Percentiles rank a stretch among this genome's conserved stretches.
phyloP scores from a whole-genome alignment of 139 green algal genomes.

The Chlorella sp. region DNA sequence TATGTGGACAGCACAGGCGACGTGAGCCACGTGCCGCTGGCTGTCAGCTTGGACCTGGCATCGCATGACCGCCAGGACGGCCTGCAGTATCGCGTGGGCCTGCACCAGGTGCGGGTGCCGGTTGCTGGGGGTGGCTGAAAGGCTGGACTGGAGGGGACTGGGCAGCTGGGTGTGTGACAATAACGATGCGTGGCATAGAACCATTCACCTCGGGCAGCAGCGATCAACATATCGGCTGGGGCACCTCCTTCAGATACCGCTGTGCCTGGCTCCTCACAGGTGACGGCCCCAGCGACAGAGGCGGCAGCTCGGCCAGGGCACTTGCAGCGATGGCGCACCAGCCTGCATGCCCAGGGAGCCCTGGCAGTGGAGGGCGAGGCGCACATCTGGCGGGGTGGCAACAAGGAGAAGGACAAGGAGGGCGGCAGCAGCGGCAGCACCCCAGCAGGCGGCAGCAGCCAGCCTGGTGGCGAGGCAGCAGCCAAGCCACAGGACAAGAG shows the following conservation, averaged over 20 bases:
- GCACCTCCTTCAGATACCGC: background rate
- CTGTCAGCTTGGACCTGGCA: constrained; percentile 52
- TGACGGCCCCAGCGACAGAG: constrained; percentile 14
- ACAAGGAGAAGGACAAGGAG: background rate
- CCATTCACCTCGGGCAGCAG: background rate
- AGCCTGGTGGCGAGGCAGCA: background rate
- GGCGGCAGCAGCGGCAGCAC: background rate
- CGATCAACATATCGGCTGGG: too few relatives aligned
- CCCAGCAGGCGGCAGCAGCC: background rate
- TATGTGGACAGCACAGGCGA: constrained; percentile 53
- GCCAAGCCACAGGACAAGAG: background rate
- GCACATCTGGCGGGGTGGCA: constrained; percentile 48
- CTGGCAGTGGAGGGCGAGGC: constrained; percentile 73
- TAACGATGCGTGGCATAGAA: background rate
- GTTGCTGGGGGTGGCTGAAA: too few relatives aligned
- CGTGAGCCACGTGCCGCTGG: constrained; percentile 51
- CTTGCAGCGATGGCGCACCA: constrained; percentile 36
- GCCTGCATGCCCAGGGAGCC: constrained; percentile 63
- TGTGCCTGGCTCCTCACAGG: background rate
- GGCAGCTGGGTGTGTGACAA: background rate
- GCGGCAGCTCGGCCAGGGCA: background rate
- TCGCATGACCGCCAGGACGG: constrained; percentile 57
- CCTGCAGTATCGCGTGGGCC: constrained; percentile 65
- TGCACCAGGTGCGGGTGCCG: constrained; percentile 60
- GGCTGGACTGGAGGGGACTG: background rate